Conservation (phyloP, 2,329 filamentous ascomycete species). For the Neoarthrinium moseri region DNA sequence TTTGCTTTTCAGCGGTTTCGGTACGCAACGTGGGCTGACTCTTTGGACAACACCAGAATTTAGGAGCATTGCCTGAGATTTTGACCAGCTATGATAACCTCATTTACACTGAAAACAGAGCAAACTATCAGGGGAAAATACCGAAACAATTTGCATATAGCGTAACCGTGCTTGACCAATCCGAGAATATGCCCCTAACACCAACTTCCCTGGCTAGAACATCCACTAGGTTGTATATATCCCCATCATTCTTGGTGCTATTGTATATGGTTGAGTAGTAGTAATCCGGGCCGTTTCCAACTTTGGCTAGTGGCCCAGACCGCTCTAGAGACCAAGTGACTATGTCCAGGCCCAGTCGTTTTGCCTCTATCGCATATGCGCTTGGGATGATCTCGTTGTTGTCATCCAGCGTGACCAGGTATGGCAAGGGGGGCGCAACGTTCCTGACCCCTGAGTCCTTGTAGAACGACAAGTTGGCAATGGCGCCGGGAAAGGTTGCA, state of each 20-base stretch:
- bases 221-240: slow-evolving; percentile 65
- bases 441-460: slow-evolving; percentile 58
- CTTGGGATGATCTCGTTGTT: slow-evolving; percentile 60
- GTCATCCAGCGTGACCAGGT: slow-evolving; percentile 53
- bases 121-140: slow-evolving; percentile 10
- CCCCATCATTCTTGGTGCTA: slow-evolving; percentile 60
- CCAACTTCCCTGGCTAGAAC: slow-evolving; percentile 61
- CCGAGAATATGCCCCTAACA: slow-evolving; percentile 62
- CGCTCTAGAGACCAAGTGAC: slow-evolving; percentile 70
- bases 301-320: slow-evolving; percentile 56
- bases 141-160: slow-evolving; percentile 72
- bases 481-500: slow-evolving; percentile 50
- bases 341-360: slow-evolving; percentile 61
- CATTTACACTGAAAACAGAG: background rate
- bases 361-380: slow-evolving; percentile 59
- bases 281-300: slow-evolving; percentile 43
- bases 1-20: too few species aligned
- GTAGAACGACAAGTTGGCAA: slow-evolving; percentile 55
- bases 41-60: too few species aligned
- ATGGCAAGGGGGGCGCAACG: slow-evolving; percentile 62
- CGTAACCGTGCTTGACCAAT: slow-evolving; percentile 68
- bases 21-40: too few species aligned
- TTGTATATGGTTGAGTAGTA: slow-evolving; percentile 58
- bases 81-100: too few species aligned
- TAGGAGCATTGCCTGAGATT: too few species aligned